These are phyloP conservation scores for Dothideomycetes sp. DNA, from an alignment of 2,329 filamentous ascomycete species.

Conservation along the genomic window DNA sequence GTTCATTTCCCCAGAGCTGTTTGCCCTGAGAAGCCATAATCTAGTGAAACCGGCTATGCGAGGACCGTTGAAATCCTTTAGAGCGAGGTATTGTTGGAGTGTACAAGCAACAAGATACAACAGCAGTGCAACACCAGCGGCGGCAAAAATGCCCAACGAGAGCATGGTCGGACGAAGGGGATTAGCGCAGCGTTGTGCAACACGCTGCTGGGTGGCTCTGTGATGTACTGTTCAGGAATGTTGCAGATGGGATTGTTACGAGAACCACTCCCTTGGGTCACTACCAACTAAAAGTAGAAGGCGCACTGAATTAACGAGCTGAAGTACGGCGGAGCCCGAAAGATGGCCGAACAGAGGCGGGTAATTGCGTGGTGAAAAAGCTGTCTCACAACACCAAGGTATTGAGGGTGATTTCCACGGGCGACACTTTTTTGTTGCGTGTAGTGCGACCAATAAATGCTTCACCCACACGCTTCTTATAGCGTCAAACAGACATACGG, in stretches of 20 bases:
- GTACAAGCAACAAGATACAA: slow-evolving; percentile 14
- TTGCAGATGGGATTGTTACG: background rate
- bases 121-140: slow-evolving; percentile 11
- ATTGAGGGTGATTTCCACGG: too few species aligned
- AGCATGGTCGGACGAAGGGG: background rate
- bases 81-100: slow-evolving; percentile 19
- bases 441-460: background rate
- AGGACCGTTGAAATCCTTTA: slow-evolving; percentile 26
- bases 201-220: background rate
- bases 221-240: background rate
- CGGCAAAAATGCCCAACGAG: background rate
- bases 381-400: too few species aligned
- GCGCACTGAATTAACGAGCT: too few species aligned
- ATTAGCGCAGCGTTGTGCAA: background rate
- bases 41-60: slow-evolving; percentile 26
- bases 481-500: background rate
- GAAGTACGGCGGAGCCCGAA: background rate
- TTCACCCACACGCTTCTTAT: background rate
- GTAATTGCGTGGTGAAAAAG: too few species aligned
- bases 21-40: slow-evolving; percentile 26
- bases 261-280: background rate
- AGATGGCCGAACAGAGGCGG: too few species aligned
- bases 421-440: too few species aligned
- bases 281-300: too few species aligned
- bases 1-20: slow-evolving; percentile 27